Conservation (phyloP, 139 green algal species). For the Picocystis salinarum region DNA sequence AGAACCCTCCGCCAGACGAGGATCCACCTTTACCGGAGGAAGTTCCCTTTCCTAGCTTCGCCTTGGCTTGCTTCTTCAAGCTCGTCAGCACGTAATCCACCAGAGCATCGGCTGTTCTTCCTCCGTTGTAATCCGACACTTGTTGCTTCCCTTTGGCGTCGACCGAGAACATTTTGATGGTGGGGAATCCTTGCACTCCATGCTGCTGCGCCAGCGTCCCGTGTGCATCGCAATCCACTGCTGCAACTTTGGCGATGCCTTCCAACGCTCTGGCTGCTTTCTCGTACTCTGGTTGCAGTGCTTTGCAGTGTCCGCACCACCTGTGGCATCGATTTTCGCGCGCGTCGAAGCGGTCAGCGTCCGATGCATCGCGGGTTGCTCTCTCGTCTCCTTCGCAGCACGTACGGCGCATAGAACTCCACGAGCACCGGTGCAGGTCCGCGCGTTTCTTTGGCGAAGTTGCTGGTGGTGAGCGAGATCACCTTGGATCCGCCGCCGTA, state of each 20-base stretch:
- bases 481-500: too few relatives aligned
- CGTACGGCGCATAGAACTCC: slow-evolving; percentile 17
- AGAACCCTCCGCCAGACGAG: slow-evolving; percentile 22
- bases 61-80: slow-evolving; percentile 20
- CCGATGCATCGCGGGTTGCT: too few relatives aligned
- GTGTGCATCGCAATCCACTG: too few relatives aligned
- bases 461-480: too few relatives aligned
- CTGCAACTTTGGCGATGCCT: too few relatives aligned
- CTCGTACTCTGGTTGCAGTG: slow-evolving; percentile 17
- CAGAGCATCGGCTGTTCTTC: slow-evolving; percentile 53
- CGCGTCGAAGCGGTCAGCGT: too few relatives aligned
- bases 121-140: slow-evolving; percentile 41
- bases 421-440: too few relatives aligned
- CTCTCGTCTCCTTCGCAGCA: too few relatives aligned
- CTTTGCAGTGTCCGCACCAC: too few relatives aligned
- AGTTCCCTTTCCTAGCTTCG: slow-evolving; percentile 1
- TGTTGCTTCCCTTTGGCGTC: slow-evolving; percentile 26
- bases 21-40: too few relatives aligned
- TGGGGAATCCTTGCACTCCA: slow-evolving; percentile 50
- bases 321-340: too few relatives aligned
- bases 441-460: too few relatives aligned
- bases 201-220: slow-evolving; percentile 17
- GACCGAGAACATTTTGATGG: slow-evolving; percentile 37
- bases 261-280: slow-evolving; percentile 21
- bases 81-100: slow-evolving; percentile 50